Evolutionary conservation across 2,329 filamentous ascomycete species (phyloP).

Genomic region (Cordyceps sp.): DNA sequence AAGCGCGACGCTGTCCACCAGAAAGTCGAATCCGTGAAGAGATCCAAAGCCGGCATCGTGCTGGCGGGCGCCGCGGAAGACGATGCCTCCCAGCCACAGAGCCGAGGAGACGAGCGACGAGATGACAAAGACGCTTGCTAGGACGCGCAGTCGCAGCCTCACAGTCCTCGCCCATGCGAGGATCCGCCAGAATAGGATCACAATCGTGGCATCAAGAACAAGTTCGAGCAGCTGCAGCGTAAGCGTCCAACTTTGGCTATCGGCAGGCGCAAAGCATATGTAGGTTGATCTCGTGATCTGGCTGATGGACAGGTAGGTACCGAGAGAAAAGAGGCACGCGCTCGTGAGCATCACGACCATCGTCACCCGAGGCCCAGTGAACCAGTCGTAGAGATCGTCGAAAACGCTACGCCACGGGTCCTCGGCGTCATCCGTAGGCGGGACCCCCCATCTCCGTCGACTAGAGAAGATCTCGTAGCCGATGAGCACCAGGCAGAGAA

Average conservation of each 20-base stretch:
- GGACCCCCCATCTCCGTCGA: conserved; percentile 13
- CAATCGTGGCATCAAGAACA: conserved; percentile 26
- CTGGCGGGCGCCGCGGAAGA: conserved; percentile 9
- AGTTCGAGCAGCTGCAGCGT: conserved; percentile 27
- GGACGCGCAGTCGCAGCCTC: conserved; percentile 25
- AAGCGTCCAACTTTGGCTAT: conserved; percentile 19
- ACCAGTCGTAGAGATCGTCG: conserved; percentile 31
- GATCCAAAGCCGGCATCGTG: conserved; percentile 20
- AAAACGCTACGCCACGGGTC: conserved; percentile 29
- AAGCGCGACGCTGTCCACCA: conserved; percentile 29
- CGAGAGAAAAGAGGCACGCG: conserved; percentile 22
- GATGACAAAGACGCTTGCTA: conserved; percentile 24
- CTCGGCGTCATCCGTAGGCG: conserved; percentile 18
- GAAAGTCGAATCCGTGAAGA: conserved; percentile 29
- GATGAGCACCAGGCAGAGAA: conserved; percentile 27
- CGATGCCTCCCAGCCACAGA: conserved; percentile 16
- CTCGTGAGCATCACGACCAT: conserved; percentile 19
- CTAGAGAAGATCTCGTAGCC: conserved; percentile 25
- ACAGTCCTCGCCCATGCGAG: conserved; percentile 33
- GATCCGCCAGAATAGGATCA: conserved; percentile 32
- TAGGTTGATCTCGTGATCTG: conserved; percentile 29
- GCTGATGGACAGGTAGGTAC: conserved; percentile 22
- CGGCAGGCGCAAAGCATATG: conserved; percentile 28
- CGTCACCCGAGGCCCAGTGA: conserved; percentile 21
- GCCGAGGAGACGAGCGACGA: conserved; percentile 21